phyloP scores from a whole-genome alignment of 495 filamentous ascomycete genomes.

The Lophium mytilinum region DNA sequence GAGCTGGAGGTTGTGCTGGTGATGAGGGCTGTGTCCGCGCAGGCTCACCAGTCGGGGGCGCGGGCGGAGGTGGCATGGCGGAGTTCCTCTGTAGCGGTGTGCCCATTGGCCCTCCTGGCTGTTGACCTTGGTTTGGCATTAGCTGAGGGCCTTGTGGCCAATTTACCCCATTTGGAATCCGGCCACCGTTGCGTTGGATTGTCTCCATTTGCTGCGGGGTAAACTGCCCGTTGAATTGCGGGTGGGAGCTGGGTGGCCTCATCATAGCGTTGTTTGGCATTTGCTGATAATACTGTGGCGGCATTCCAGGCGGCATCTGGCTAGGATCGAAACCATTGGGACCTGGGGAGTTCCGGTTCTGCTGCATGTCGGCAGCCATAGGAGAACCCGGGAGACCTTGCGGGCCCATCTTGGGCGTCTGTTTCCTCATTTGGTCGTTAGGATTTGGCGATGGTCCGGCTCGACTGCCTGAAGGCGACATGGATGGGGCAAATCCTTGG shows the following conservation, averaged over 20 bases:
- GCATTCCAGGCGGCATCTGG: constrained; percentile 51
- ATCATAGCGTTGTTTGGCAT: constrained; percentile 49
- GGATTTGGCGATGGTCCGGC: constrained; percentile 84
- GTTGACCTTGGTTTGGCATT: constrained; percentile 30
- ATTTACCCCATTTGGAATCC: constrained; percentile 37
- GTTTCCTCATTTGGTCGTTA: constrained; percentile 78
- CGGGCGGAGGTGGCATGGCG: constrained; percentile 85
- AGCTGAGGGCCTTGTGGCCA: constrained; percentile 28
- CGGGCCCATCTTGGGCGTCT: constrained; percentile 79
- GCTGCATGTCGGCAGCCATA: constrained; percentile 64
- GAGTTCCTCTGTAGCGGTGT: constrained; percentile 63
- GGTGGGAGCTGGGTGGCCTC: constrained; percentile 80
- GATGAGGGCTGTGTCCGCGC: constrained; percentile 66
- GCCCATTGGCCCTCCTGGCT: constrained; percentile 50
- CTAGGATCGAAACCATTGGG: constrained; percentile 63
- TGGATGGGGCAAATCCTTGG: constrained; percentile 51
- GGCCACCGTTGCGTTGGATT: constrained; percentile 32
- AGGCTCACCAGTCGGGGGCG: constrained; percentile 55
- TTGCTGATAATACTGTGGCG: constrained; percentile 34
- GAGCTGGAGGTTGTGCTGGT: constrained; percentile 69
- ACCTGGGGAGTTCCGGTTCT: constrained; percentile 74
- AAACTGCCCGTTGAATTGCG: constrained; percentile 51
- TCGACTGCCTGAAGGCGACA: constrained; percentile 74
- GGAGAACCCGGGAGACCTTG: constrained; percentile 70
- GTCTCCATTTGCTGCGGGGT: constrained; percentile 34